Evolutionary conservation across 345 rosid genomes (phyloP), one percentile per base, ranked within the genome.

Genomic region (Salix arbutifolia): DNA sequence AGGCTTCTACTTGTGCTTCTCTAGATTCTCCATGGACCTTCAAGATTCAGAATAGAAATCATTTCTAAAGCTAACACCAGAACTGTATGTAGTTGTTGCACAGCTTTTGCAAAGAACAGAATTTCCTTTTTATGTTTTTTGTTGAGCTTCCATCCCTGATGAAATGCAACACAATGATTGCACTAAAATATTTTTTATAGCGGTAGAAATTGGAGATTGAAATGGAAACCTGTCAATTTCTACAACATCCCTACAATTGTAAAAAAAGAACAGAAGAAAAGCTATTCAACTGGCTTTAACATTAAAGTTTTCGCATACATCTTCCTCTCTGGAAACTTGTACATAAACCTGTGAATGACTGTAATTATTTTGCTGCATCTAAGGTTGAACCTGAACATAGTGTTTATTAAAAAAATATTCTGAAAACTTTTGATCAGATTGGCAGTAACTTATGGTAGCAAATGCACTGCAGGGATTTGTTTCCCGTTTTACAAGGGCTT

Each of bases 401-500:
- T 48, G 38, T 52, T 50, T 33, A 25, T 31, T 66, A 31, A 48
- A 44, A 48, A 31, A 65, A 50, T 33, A 65, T 21, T 46, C n/a
- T 74, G 18, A 14, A 48, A 74, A 48, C 33, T 11, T 25, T 33
- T 66, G 25, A 73, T 26, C 2, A 21, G n/a, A 33, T 6, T n/a
- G 38, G 25, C 37, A 61, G 31, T 76, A 40, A 76, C 62, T 26
- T 76, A 18, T n/a, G 13, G 65, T 25, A n/a, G 21, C 64, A 13
- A 40, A 28, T 70, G 14, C 31, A 40, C 37, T 78, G 83, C 91
- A 96, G 97, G 98, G 99, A 26, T 88, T 91, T 71, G 73, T 89
- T 74, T 89, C 70, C 98, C 98, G 30, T 94, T 96, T 73, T 92
- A 96, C 72, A 92, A 92, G 83, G 99, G 98, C 65, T 96, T 96